Base-by-base conservation (phyloP, 352 stramenopile species). In the Pythium apleroticum region DNA sequence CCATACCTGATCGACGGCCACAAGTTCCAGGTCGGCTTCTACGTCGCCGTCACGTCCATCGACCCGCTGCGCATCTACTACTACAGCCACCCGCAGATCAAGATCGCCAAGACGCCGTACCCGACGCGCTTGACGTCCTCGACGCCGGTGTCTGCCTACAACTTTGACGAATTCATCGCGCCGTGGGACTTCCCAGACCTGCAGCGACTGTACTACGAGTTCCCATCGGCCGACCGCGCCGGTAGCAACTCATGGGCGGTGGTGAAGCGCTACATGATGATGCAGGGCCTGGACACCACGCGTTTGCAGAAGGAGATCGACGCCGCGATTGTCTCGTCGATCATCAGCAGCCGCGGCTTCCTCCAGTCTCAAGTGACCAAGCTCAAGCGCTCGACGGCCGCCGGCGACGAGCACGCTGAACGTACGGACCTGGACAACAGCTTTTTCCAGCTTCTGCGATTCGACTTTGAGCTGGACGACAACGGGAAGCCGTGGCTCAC, bases 391-490 rank as follows among this genome's bases (percentile, higher is more conserved):
- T 50, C 61, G 30, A 54, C 61, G 2, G n/a, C 35, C 8, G 11
- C 27, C 24, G 27, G 19, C 14, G 33, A 35, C 15, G 57, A 82
- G 22, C 78, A 69, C 6, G 46, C 66, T 1, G 68, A 73, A 1
- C 65, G 60, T 14, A 77, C 65, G 3, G 75, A 89, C 49, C 52
- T 89, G 22, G 73, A 64, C 3, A 76, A 88, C 39, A 90, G 71
- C 59, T 98, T 97, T 59, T 97, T 99, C 68, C 95, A 99, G 65
- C 75, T 99, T 19, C 88, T 97, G 58, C 97, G 93, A 24, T 92
- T 98, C 63, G 96, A 99, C 65, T 94, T 99, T 52, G 93, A 99
- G 75, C 72, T 99, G 24, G 96, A 99, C 63, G 77, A 91, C 69
- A 80, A 74, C 28, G 80, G 96, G 17, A 98, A 98, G 64, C 95